Evolutionary conservation across 2,329 filamentous ascomycete genomes (phyloP).

Genomic region (Mycosphaerella sp.): DNA sequence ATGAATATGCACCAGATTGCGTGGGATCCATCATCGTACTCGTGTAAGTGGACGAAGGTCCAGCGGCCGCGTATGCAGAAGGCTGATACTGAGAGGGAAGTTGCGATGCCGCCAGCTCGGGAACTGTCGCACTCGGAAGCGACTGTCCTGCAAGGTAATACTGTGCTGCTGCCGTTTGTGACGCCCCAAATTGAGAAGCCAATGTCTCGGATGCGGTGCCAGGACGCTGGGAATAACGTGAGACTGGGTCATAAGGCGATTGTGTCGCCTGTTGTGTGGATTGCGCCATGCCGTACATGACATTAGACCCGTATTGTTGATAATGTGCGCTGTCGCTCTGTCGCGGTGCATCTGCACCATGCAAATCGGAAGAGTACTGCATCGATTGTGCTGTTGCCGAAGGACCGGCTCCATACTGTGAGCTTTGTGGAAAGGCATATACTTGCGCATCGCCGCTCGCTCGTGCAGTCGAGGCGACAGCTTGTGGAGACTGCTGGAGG

Average conservation of each 20-base stretch:
- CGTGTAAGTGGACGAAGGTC: conserved; percentile 47
- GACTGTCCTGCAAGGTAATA: conserved; percentile 64
- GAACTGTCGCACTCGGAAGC: conserved; percentile 52
- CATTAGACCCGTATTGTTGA: conserved; percentile 49
- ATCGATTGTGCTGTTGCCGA: conserved; percentile 46
- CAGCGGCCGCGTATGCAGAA: conserved; percentile 55
- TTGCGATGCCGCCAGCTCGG: conserved; percentile 53
- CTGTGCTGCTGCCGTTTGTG: conserved; percentile 48
- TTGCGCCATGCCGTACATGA: conserved; percentile 70
- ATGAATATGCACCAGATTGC: conserved; percentile 32
- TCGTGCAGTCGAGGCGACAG: conserved; percentile 36
- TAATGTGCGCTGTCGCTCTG: conserved; percentile 43
- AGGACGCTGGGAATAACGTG: conserved; percentile 69
- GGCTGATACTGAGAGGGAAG: conserved; percentile 59
- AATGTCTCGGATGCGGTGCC: conserved; percentile 72
- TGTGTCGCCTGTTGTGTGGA: conserved; percentile 48
- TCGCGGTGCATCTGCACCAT: conserved; percentile 53
- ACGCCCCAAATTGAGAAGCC: conserved; percentile 58
- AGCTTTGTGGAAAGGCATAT: conserved; percentile 51
- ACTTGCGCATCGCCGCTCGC: conserved; percentile 35
- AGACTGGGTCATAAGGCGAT: conserved; percentile 65
- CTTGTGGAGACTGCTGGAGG: conserved; percentile 40
- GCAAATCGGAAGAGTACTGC: conserved; percentile 45
- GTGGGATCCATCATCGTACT: conserved; percentile 48
- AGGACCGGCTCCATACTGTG: conserved; percentile 52